These are phyloP conservation scores for Eimeria mitis DNA, from an alignment of 169 alveolate species.

Conservation along the genomic window DNA sequence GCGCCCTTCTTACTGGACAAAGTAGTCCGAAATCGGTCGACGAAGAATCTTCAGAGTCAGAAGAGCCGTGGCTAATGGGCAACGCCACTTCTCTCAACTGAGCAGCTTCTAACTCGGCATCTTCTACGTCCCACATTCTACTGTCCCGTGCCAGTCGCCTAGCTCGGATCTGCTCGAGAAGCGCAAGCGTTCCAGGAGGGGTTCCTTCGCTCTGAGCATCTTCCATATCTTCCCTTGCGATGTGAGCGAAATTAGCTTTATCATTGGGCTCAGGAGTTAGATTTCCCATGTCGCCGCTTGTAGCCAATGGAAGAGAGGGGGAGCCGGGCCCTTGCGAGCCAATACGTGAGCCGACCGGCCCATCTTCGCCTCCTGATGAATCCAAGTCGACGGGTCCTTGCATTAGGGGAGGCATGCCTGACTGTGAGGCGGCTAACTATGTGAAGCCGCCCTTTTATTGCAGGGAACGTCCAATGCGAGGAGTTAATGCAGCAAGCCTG, in stretches of 20 bases:
- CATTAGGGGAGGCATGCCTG: slow-evolving; percentile 5
- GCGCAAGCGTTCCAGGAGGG: slow-evolving; percentile 30
- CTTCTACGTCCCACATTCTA: slow-evolving; percentile 52
- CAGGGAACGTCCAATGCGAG: background rate
- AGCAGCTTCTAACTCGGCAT: slow-evolving; percentile 41
- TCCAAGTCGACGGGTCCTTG: background rate
- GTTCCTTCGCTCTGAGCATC: background rate
- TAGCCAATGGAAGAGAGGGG: background rate
- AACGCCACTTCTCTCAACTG: slow-evolving; percentile 13
- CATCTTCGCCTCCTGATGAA: slow-evolving; percentile 13
- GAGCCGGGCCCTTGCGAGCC: background rate
- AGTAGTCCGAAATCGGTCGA: background rate
- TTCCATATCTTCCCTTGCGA: background rate
- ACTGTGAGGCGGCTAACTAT: background rate
- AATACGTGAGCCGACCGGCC: background rate
- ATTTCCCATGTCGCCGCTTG: background rate
- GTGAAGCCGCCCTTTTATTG: background rate
- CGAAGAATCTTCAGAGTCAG: slow-evolving; percentile 38
- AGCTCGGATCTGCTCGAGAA: slow-evolving; percentile 55
- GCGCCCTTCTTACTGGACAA: slow-evolving; percentile 28
- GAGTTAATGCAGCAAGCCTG: background rate
- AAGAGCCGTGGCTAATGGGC: slow-evolving; percentile 29
- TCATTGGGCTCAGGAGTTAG: background rate
- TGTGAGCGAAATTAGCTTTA: background rate
- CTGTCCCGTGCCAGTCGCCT: slow-evolving; percentile 45